phyloP scores from a whole-genome alignment of 2,329 filamentous ascomycete genomes.

The Aspergillus fumigatus region DNA sequence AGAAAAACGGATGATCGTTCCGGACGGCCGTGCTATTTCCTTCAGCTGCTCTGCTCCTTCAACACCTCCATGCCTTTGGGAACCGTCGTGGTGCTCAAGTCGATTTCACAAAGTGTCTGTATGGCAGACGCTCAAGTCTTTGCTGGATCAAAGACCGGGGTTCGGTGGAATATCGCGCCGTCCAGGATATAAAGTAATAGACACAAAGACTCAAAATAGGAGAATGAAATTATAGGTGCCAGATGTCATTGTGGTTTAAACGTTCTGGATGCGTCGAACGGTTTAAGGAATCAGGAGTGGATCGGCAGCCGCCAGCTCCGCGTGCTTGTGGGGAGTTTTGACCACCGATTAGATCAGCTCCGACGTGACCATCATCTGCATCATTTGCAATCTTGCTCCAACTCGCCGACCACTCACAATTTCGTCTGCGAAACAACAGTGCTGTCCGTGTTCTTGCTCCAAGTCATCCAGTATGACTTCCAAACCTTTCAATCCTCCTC shows the following conservation, averaged over 20 bases:
- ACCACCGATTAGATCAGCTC: neutral
- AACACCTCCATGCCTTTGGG: conserved; percentile 19
- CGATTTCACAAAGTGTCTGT: neutral
- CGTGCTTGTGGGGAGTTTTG: conserved; percentile 26
- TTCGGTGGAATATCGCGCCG: neutral
- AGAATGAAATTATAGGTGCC: neutral
- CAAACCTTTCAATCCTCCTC: conserved; percentile 33
- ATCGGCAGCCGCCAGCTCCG: conserved; percentile 19
- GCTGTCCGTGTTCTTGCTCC: conserved; percentile 1
- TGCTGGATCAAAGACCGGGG: neutral
- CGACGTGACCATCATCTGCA: neutral
- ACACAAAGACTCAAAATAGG: neutral
- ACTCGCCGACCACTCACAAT: neutral
- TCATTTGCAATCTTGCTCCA: neutral
- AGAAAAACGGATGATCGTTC: conserved; percentile 2
- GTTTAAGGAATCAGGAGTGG: conserved; percentile 19
- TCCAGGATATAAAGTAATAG: neutral
- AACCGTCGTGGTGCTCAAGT: neutral
- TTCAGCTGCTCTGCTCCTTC: conserved; percentile 19
- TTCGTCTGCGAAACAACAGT: conserved; percentile 1
- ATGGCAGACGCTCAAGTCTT: neutral
- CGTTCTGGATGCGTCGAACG: neutral
- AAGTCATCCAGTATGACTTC: conserved; percentile 16
- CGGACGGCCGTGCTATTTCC: conserved; percentile 6
- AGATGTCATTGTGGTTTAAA: neutral